phyloP scores from a whole-genome alignment of 257 asterid genomes.

The Pogostemon cablin region DNA sequence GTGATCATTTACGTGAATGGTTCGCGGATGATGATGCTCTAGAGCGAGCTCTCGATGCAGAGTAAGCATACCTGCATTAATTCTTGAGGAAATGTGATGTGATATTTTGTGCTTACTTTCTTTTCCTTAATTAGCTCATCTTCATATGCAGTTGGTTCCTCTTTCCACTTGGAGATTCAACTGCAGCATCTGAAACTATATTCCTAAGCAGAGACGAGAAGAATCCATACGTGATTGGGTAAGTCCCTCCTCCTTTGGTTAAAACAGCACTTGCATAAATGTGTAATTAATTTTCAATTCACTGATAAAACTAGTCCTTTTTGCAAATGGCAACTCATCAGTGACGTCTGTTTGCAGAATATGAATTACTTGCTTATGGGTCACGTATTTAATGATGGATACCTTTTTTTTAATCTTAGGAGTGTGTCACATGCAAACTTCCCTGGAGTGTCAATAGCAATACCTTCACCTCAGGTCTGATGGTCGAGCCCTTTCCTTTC shows the following conservation, averaged over 20 bases:
- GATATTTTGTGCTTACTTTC: background rate
- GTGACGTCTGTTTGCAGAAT: background rate
- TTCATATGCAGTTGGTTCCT: conserved; percentile 67
- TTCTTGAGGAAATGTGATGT: background rate
- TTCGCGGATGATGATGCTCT: conserved; percentile 83
- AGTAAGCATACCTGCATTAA: conserved; percentile 50
- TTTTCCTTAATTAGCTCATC: conserved; percentile 20
- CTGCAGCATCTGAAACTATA: conserved; percentile 61
- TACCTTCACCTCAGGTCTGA: conserved; percentile 69
- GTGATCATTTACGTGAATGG: conserved; percentile 68
- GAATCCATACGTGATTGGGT: conserved; percentile 74
- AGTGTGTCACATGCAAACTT: conserved; percentile 53
- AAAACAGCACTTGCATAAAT: background rate
- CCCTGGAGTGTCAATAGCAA: conserved; percentile 54
- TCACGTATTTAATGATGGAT: background rate
- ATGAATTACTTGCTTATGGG: background rate
- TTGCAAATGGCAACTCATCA: background rate
- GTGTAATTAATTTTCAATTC: background rate
- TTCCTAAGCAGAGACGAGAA: conserved; percentile 74
- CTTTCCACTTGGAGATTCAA: conserved; percentile 57
- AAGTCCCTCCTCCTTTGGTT: conserved; percentile 23
- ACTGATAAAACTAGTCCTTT: background rate
- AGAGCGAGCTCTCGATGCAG: conserved; percentile 86
- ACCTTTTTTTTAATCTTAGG: conserved; percentile 45
- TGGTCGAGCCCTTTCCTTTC: conserved; percentile 2